Percentiles rank a stretch among this genome's conserved stretches.
These are phyloP conservation scores for Fusarium mexicanum DNA, from an alignment of 2,329 filamentous ascomycete species.

Conservation along the genomic window DNA sequence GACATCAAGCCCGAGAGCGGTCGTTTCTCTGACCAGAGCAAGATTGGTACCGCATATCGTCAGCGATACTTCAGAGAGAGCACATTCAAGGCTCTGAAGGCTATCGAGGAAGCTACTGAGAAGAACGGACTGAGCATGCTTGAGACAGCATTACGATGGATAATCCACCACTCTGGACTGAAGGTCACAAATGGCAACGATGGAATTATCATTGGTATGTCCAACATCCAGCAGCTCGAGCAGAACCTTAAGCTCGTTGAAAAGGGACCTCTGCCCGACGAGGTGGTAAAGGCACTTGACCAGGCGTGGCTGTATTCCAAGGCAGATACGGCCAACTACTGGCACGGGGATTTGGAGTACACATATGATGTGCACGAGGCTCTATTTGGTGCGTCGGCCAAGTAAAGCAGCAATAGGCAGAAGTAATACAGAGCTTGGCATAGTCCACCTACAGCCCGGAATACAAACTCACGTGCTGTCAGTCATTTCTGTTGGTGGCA, in stretches of 20 bases:
- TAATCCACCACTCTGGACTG: conserved; percentile 73
- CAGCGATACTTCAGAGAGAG: conserved; percentile 76
- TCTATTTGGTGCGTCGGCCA: conserved; percentile 61
- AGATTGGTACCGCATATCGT: conserved; percentile 67
- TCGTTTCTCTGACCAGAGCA: conserved; percentile 71
- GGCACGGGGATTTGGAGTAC: conserved; percentile 71
- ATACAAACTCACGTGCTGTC: conserved; percentile 8
- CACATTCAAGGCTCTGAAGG: conserved; percentile 69
- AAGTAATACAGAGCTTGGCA: background rate
- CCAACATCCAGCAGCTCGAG: conserved; percentile 65
- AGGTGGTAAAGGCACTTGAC: conserved; percentile 79
- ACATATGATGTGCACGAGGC: conserved; percentile 71
- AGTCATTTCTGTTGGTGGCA: conserved; percentile 9
- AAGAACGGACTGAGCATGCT: conserved; percentile 75
- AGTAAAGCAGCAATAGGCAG: conserved; percentile 43
- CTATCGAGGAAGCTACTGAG: conserved; percentile 73
- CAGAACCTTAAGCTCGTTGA: conserved; percentile 67
- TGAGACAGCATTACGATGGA: conserved; percentile 79
- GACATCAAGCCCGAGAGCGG: conserved; percentile 72
- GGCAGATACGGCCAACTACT: conserved; percentile 61
- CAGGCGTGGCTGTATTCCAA: conserved; percentile 81
- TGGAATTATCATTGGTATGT: conserved; percentile 69
- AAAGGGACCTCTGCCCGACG: conserved; percentile 78
- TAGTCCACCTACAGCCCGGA: background rate
- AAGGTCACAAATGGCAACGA: conserved; percentile 64